Evolutionary conservation across 805 yeast genomes (phyloP).

Genomic region (Nakazawaea pomicola): DNA sequence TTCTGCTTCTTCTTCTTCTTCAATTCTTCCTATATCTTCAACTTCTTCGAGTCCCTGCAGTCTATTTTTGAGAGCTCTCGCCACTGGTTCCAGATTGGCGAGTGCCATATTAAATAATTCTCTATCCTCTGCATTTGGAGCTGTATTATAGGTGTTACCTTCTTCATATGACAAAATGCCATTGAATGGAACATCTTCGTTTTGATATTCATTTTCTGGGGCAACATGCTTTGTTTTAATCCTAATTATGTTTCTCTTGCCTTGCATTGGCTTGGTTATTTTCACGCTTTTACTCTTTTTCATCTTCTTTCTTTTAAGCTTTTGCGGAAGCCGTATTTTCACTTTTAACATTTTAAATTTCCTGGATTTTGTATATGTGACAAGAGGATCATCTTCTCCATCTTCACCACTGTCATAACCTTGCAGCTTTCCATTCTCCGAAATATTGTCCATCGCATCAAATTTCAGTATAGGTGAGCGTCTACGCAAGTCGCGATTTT

Average conservation of each 20-base stretch:
- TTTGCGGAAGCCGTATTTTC: constrained; percentile 16
- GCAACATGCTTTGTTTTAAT: neutral
- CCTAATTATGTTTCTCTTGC: constrained; percentile 11
- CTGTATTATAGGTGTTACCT: constrained; percentile 54
- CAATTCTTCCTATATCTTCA: constrained; percentile 19
- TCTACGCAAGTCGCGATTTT: constrained; percentile 1
- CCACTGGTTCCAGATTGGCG: constrained; percentile 31
- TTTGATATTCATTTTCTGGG: constrained; percentile 21
- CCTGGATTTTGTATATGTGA: neutral
- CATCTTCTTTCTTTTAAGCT: constrained; percentile 14
- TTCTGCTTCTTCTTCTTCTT: constrained; percentile 18
- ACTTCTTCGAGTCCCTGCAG: too few relatives aligned
- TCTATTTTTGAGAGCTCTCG: constrained; percentile 23
- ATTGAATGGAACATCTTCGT: constrained; percentile 59
- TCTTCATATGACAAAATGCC: constrained; percentile 59
- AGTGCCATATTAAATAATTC: constrained; percentile 38
- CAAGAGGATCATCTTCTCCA: neutral
- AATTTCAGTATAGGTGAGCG: constrained; percentile 4
- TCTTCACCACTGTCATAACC: constrained; percentile 21
- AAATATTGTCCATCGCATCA: constrained; percentile 14
- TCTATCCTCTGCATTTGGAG: constrained; percentile 52
- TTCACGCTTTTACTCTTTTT: constrained; percentile 14
- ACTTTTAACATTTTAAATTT: constrained; percentile 8
- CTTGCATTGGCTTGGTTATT: constrained; percentile 10
- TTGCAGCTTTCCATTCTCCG: too few relatives aligned